phyloP scores from a whole-genome alignment of 2,329 filamentous ascomycete species.

The Aspergillus jensenii region DNA sequence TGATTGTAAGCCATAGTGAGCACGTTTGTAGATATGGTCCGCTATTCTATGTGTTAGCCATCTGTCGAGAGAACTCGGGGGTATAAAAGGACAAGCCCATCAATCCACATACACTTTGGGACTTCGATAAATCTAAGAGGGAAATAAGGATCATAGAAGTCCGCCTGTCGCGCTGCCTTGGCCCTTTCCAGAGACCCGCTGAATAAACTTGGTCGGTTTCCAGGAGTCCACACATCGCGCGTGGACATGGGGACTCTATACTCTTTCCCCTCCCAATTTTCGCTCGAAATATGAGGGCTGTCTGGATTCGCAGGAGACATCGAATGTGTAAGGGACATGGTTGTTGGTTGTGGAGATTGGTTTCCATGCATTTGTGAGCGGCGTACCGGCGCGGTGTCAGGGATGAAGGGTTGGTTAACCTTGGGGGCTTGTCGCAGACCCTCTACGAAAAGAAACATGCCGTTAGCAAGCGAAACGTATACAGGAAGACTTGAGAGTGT shows the following conservation, averaged over 20 bases:
- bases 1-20: slow-evolving; percentile 79
- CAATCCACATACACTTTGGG: slow-evolving; percentile 32
- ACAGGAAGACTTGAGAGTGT: not conserved
- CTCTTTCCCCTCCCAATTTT: slow-evolving; percentile 41
- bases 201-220: slow-evolving; percentile 43
- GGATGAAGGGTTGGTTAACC: slow-evolving; percentile 40
- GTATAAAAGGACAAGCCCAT: not conserved
- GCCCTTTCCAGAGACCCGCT: slow-evolving; percentile 24
- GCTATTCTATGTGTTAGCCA: slow-evolving; percentile 28
- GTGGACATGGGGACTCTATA: slow-evolving; percentile 40
- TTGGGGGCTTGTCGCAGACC: slow-evolving; percentile 42
- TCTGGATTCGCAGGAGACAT: slow-evolving; percentile 32
- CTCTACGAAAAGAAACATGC: slow-evolving; percentile 28
- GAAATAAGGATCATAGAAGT: slow-evolving; percentile 41
- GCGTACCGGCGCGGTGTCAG: slow-evolving; percentile 37
- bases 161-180: slow-evolving; percentile 34
- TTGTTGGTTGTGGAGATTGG: slow-evolving; percentile 35
- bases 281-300: slow-evolving; percentile 30
- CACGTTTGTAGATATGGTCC: slow-evolving; percentile 79
- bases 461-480: not conserved
- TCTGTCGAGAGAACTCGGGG: not conserved
- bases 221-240: slow-evolving; percentile 43
- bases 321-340: slow-evolving; percentile 24
- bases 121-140: slow-evolving; percentile 37
- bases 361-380: slow-evolving; percentile 31